Base-by-base conservation (phyloP, 495 filamentous ascomycete species). In the Penicillium turbatum region DNA sequence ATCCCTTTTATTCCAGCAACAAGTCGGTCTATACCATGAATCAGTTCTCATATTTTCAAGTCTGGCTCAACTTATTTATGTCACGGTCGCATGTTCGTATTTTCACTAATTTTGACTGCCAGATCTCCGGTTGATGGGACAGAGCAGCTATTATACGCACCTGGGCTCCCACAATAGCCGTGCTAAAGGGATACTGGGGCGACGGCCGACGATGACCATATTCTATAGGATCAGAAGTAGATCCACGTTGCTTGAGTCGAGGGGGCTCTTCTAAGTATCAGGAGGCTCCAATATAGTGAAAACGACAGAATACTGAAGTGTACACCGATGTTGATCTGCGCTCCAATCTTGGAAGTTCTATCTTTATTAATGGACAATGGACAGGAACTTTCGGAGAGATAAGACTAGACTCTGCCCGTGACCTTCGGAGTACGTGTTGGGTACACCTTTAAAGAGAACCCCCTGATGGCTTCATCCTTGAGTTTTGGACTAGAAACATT, bases 131-230 rank as follows among this genome's bases (percentile, higher is more conserved):
- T 39, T 24, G 19, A 29, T 24, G 42, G 46, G 16, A 52, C 45
- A n/a, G 32, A 35, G 35, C 5, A 5, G 17, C 24, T 27, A 26
- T 16, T 27, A 41, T 17, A 72, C 71, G 60, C 8, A 74, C 71
- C 60, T 65, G 15, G 68, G 66, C 51, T 72, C 71, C 71, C 71
- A 74, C 27, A 59, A 56, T 27, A 74, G 54, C 32, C 71, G 66
- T 16, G 65, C 68, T 42, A 74, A 39, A 6, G 63, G 65, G 38
- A 55, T 49, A 51, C 41, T 57, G n/a, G 53, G 47, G 31, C 32
- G 44, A 42, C 26, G 53, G 26, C 24, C 13, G 19, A 56, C 41
- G 15, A 57, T 37, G 6, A 57, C 44, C 64, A 62, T 66, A 6
- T 11, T 55, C 17, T 31, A 48, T 5, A 30, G 2, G 8, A 29